Evolutionary conservation across 2,329 filamentous ascomycete genomes (phyloP), one percentile per base, ranked within the genome.

Genomic region (Calonectria pteridis): DNA sequence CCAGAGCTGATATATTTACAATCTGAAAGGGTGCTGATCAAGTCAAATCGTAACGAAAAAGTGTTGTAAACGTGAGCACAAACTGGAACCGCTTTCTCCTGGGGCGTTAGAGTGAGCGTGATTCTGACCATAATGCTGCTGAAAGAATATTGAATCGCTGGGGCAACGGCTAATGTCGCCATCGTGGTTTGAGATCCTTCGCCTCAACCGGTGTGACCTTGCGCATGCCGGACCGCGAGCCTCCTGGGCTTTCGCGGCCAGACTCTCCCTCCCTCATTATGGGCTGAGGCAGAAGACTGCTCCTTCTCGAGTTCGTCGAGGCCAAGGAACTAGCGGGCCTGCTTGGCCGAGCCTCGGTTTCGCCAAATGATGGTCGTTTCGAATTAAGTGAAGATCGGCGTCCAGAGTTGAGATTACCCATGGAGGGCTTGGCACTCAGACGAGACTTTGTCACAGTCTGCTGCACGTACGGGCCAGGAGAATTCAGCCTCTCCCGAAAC

Each of bases 321-420:
- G 90, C 88, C 55, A 93, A 79, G 4, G 91, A 92, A 80, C 90
- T 93, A 53, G 88, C 88, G 14, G 91, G 88, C 35, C 91, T 87
- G 81, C 83, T 78, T 77, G 82, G 29, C 74, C 75, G 77, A 77
- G 80, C 69, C 73, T 83, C 81, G 35, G 79, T 81, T 18, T 81
- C 79, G 13, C 76, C 71, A 69, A 81, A 73, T 73, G 84, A 79
- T 73, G 86, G 81, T 49, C 79, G 79, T 20, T 85, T 84, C 3
- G 89, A 88, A 69, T 91, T 89, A 31, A 91, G 81, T 0, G 90
- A 92, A 7, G 87, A 85, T 35, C 90, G 87, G 26, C 91, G 87
- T 68, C 84, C 87, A 50, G 83, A 83, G 3, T 76, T 69, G n/a
- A 86, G 79, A 0, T 84, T 81, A 16, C 86, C 85, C 71, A 85